Conservation (phyloP, 1,139 yeast species). For the Yamadazyma sp. region DNA sequence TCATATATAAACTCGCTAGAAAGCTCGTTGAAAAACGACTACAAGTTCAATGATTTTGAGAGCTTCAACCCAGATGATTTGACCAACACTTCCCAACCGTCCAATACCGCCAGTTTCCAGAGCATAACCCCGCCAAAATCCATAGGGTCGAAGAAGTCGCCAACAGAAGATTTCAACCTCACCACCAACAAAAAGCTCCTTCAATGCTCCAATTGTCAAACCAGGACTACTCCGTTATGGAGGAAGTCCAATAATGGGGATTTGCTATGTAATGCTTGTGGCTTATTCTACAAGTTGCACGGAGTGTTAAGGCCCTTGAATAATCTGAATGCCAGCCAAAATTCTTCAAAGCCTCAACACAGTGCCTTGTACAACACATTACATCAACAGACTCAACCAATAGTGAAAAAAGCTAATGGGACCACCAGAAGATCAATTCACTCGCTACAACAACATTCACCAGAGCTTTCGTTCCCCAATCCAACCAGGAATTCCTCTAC, state of each 20-base stretch:
- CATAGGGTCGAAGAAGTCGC: constrained; percentile 14
- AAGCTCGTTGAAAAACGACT: constrained; percentile 32
- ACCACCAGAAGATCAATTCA: not conserved
- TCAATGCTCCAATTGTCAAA: constrained; percentile 47
- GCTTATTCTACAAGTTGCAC: constrained; percentile 46
- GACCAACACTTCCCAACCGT: not conserved
- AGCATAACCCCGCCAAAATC: constrained; percentile 22
- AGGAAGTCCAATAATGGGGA: constrained; percentile 46
- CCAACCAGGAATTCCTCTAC: not conserved
- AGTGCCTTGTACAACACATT: constrained; percentile 8
- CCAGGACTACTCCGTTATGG: constrained; percentile 50
- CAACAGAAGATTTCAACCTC: constrained; percentile 9
- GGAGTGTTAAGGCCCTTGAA: constrained; percentile 46
- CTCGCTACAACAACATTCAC: not conserved
- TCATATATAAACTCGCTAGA: constrained; percentile 43
- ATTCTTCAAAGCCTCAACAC: constrained; percentile 3
- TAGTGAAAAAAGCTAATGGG: not conserved
- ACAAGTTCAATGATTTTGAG: constrained; percentile 12
- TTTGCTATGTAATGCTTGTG: constrained; percentile 49
- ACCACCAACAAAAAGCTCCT: constrained; percentile 22
- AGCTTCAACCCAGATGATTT: constrained; percentile 1
- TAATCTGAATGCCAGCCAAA: constrained; percentile 7
- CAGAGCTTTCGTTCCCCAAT: not conserved
- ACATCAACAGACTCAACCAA: constrained; percentile 4
- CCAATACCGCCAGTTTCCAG: constrained; percentile 8